These are phyloP conservation scores for Agrostemma githago DNA, from an alignment of 148 eudicot species.

Conservation along the genomic window DNA sequence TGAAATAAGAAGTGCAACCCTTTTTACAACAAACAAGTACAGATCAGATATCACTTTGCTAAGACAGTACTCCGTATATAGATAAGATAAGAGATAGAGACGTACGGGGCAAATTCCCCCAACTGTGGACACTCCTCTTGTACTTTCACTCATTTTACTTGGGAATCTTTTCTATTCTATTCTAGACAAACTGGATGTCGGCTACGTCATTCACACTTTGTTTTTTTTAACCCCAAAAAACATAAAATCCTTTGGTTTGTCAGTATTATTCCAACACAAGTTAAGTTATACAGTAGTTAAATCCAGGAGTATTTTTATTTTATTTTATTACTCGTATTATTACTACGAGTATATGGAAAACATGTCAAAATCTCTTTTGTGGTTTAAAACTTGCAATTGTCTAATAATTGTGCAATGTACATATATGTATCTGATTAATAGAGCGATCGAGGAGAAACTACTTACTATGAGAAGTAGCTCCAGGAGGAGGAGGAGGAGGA, in stretches of 20 bases:
- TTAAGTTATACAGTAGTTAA: no score
- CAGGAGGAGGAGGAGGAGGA: background rate
- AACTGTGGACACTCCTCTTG: background rate
- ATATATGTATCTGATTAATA: no score
- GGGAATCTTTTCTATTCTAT: background rate
- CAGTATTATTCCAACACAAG: no score
- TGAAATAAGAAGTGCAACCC: no score
- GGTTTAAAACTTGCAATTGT: background rate
- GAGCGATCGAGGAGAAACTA: background rate
- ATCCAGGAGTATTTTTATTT: no score
- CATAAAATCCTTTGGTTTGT: background rate
- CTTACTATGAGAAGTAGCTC: constrained; percentile 32
- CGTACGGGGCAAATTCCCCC: background rate
- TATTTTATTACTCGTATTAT: no score
- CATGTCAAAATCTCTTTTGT: no score
- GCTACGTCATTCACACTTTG: background rate
- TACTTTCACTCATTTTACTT: background rate
- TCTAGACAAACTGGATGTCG: background rate
- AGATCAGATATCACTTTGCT: no score
- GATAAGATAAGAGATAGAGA: background rate
- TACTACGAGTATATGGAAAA: no score
- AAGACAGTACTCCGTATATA: no score
- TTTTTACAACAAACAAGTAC: no score
- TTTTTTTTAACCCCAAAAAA: background rate
- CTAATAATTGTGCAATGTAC: no score